These are phyloP conservation scores for Lathyrus aphaca DNA, from an alignment of 306 rosid species.

Conservation along the genomic window DNA sequence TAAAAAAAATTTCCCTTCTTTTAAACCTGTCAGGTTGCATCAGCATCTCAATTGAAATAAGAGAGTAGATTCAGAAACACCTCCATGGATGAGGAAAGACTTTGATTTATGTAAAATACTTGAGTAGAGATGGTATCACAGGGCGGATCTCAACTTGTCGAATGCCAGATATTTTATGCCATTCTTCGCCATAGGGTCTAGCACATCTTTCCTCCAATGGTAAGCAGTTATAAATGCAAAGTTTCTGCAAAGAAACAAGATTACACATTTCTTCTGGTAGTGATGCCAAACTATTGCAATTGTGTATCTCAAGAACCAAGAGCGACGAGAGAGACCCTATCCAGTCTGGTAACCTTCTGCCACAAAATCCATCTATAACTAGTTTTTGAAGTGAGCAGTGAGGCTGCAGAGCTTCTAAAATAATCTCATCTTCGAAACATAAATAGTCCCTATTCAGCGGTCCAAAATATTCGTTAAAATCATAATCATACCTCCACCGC, in stretches of 20 bases:
- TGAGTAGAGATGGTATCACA: neutral
- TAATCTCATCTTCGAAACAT: conserved; percentile 41
- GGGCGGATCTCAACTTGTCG: conserved; percentile 12
- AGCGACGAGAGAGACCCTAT: conserved; percentile 34
- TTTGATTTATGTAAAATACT: conserved; percentile 22
- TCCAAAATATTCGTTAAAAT: no score
- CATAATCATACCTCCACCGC: no score
- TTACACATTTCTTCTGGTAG: conserved; percentile 27
- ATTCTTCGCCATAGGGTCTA: conserved; percentile 9
- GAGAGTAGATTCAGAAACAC: neutral
- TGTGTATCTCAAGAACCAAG: neutral
- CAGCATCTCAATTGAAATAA: neutral
- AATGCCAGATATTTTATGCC: conserved; percentile 24
- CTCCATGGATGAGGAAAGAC: conserved; percentile 1
- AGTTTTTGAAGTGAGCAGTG: conserved; percentile 30
- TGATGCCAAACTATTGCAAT: conserved; percentile 21
- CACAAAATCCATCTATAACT: conserved; percentile 8
- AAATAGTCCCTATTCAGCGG: no score
- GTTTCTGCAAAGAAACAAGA: conserved; percentile 1
- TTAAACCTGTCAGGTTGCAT: no score
- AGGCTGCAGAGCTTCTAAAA: conserved; percentile 37
- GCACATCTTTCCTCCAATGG: conserved; percentile 7
- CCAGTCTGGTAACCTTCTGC: conserved; percentile 39
- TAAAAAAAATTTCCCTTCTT: no score
- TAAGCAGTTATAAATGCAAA: conserved; percentile 6